These are phyloP conservation scores for Chrysosporium keratinophilum DNA, from an alignment of 2,329 filamentous ascomycete species.

Conservation along the genomic window DNA sequence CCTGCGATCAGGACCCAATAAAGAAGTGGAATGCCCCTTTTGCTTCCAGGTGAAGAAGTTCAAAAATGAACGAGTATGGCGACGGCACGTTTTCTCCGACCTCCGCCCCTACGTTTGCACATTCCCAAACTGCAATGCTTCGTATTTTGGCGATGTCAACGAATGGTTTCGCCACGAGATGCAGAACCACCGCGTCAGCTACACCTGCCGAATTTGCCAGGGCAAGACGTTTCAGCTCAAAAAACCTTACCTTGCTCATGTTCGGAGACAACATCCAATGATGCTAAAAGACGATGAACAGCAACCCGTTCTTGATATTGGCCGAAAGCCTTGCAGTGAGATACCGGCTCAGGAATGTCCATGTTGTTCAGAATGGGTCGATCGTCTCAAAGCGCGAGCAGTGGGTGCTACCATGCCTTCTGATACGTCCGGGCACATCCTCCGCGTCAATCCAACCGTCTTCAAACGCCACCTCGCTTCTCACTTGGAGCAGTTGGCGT, in stretches of 20 bases:
- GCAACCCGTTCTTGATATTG: too few species aligned
- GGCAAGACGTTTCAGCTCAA: neutral
- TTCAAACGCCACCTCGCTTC: conserved; percentile 3
- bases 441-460: neutral
- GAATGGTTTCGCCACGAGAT: conserved; percentile 3
- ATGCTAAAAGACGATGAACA: neutral
- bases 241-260: neutral
- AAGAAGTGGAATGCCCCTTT: too few species aligned
- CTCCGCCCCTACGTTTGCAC: neutral
- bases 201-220: neutral
- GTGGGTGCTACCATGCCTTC: neutral
- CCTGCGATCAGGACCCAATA: neutral
- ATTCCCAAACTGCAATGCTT: neutral
- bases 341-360: neutral
- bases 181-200: neutral
- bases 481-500: conserved; percentile 1
- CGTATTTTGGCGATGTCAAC: neutral
- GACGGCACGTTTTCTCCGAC: neutral
- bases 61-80: neutral
- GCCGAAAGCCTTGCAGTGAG: neutral
- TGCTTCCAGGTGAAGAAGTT: neutral
- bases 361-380: neutral
- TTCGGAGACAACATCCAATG: neutral
- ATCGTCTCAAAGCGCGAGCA: neutral
- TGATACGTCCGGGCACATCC: too few species aligned